Evolutionary conservation across 2,329 filamentous ascomycete species (phyloP).

Genomic region (Trichoderma atrobrunneum): DNA sequence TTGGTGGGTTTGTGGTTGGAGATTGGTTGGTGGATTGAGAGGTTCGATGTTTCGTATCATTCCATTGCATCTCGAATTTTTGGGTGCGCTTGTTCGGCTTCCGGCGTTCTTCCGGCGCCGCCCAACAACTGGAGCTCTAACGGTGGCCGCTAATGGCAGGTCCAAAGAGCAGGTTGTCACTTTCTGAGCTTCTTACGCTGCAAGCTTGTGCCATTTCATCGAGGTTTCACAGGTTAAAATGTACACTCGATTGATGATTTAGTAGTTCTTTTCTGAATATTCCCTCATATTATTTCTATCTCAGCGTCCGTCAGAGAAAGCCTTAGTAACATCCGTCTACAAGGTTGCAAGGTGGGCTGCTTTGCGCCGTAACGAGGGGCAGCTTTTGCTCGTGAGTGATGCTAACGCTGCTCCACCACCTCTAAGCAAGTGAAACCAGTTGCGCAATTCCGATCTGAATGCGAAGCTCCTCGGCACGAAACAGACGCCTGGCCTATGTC

Average conservation of each 20-base stretch:
- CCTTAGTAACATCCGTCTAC: neutral
- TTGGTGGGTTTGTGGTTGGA: neutral
- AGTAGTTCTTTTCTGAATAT: neutral
- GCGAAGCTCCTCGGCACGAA: neutral
- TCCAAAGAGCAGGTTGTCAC: neutral
- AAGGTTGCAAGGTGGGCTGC: neutral
- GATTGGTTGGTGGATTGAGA: neutral
- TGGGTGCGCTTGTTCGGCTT: constrained; percentile 20
- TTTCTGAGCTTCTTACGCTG: neutral
- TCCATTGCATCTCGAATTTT: constrained; percentile 23
- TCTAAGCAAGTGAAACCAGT: neutral
- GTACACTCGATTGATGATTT: neutral
- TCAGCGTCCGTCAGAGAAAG: neutral
- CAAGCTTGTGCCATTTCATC: neutral
- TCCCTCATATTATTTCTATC: neutral
- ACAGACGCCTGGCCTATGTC: constrained; percentile 19
- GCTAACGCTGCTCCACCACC: constrained; percentile 12
- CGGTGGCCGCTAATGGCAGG: neutral
- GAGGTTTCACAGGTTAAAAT: neutral
- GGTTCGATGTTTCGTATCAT: neutral
- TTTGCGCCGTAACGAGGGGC: constrained; percentile 14
- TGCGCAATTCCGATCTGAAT: constrained; percentile 15
- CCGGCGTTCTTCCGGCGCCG: constrained; percentile 34
- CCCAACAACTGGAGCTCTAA: neutral
- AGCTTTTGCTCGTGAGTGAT: neutral